Base-by-base conservation (phyloP, 2,329 filamentous ascomycete genomes). In the Ophiostoma piceae region DNA sequence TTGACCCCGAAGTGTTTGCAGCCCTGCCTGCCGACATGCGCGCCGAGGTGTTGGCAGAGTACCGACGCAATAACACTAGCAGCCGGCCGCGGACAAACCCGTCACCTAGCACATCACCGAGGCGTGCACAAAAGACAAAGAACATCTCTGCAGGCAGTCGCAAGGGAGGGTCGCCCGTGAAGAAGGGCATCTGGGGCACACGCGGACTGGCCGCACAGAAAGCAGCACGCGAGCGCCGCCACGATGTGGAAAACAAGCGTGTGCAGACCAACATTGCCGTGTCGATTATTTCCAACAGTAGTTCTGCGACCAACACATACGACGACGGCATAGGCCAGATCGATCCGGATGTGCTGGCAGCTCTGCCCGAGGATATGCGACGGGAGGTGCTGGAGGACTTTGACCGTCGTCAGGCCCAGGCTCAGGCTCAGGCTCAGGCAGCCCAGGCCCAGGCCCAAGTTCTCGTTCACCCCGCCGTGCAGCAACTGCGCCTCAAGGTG, bases 21-120 rank as follows among this genome's bases (percentile, higher is more conserved):
- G 92, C 91, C 0, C 82, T 99, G 0, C 95, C 95, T 0, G 88
- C 90, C 51, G 92, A 97, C 72, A 87, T 99, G 77, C 91, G 94
- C 72, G 87, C 88, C 1, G 95, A 98, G 78, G 83, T 98, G 0
- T 79, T 97, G 9, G 88, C 86, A 2, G 88, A 90, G 43, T 96
- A 97, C 76, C 78, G 80, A 68, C 77, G 77, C 68, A 75, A 75
- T 29, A n/a, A n/a, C n/a, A 9, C n/a, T 12, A 41, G 3, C 7
- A 60, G 47, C 47, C 47, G 29, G 14, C 54, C 2, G 35, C 67
- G 67, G 11, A 9, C 47, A 2, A 35, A 22, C 8, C 51, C 67
- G n/a, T 84, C 51, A 89, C 88, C 74, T 83, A 84, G 70, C 81
- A 85, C 22, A 75, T 83, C 54, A 79, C 86, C 57, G 81, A 84